Conservation (phyloP, 2,329 filamentous ascomycete genomes). For the Sarocladium oryzae region DNA sequence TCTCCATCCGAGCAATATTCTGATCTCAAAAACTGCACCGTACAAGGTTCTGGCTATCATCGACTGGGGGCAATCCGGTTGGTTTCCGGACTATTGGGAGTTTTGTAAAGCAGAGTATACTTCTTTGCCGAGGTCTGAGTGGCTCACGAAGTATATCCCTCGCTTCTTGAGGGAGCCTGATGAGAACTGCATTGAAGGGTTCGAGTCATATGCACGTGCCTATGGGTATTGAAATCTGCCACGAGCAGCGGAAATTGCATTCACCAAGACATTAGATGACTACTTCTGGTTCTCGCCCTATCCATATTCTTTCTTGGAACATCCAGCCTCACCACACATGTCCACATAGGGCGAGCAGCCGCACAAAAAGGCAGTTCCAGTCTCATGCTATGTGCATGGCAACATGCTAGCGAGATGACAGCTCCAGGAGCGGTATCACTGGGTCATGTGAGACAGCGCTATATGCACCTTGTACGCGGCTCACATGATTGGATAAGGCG, state of each 20-base stretch:
- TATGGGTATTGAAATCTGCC: neutral
- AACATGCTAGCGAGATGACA: neutral
- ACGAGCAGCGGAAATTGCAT: neutral
- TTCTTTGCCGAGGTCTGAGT: neutral
- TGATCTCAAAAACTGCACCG: constrained; percentile 14
- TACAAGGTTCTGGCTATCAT: constrained; percentile 22
- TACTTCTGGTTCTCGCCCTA: neutral
- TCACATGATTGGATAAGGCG: neutral
- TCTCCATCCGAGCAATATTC: constrained; percentile 20
- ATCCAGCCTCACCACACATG: neutral
- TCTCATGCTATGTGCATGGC: neutral
- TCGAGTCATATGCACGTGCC: neutral
- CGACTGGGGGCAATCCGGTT: constrained; percentile 27
- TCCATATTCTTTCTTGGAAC: neutral
- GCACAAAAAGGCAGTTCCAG: neutral
- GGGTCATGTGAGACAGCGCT: neutral
- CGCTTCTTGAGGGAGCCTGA: neutral
- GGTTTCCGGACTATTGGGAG: constrained; percentile 28
- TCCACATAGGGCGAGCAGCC: neutral
- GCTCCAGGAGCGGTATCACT: neutral
- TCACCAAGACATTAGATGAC: neutral
- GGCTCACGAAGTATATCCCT: constrained; percentile 2
- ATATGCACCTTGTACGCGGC: neutral
- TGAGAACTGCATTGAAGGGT: neutral
- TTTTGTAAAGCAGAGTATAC: constrained; percentile 22